These are phyloP conservation scores for Plasmopara viticola DNA, from an alignment of 352 stramenopile genomes.

Conservation along the genomic window DNA sequence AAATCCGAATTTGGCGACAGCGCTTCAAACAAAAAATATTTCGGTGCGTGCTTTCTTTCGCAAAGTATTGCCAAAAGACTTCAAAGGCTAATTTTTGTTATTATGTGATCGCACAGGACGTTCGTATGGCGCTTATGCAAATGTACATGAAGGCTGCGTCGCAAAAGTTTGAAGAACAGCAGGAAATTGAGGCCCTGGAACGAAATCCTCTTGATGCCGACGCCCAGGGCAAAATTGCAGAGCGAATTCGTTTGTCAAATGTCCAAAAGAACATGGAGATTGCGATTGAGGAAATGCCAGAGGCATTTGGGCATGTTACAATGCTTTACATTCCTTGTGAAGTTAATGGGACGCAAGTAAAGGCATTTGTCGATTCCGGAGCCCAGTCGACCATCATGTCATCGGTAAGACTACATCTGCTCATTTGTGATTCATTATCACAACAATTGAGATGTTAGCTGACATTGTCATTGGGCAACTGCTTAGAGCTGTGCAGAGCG, in stretches of 20 bases:
- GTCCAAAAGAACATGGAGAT: slow-evolving; percentile 89
- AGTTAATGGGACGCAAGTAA: slow-evolving; percentile 76
- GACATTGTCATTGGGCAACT: too few relatives aligned
- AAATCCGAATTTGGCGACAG: slow-evolving; percentile 57
- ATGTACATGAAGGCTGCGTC: slow-evolving; percentile 81
- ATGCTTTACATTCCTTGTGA: slow-evolving; percentile 88
- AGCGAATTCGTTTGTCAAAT: slow-evolving; percentile 78
- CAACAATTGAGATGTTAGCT: neutral
- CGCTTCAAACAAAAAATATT: slow-evolving; percentile 61
- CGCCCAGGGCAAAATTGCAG: slow-evolving; percentile 76
- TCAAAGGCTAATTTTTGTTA: neutral
- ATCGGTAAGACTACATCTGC: slow-evolving; percentile 31
- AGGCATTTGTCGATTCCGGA: slow-evolving; percentile 88
- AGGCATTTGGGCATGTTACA: slow-evolving; percentile 77
- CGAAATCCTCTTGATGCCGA: slow-evolving; percentile 70
- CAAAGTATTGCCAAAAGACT: neutral
- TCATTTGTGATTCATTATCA: neutral
- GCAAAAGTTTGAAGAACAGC: slow-evolving; percentile 73
- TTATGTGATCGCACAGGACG: slow-evolving; percentile 32
- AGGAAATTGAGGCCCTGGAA: slow-evolving; percentile 62
- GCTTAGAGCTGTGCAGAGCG: slow-evolving; percentile 78
- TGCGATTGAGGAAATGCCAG: slow-evolving; percentile 83
- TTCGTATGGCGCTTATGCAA: slow-evolving; percentile 77
- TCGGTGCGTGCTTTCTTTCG: slow-evolving; percentile 31
- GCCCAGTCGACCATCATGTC: slow-evolving; percentile 92